Conservation (phyloP, 352 stramenopile species). For the Peronospora tabacina region DNA sequence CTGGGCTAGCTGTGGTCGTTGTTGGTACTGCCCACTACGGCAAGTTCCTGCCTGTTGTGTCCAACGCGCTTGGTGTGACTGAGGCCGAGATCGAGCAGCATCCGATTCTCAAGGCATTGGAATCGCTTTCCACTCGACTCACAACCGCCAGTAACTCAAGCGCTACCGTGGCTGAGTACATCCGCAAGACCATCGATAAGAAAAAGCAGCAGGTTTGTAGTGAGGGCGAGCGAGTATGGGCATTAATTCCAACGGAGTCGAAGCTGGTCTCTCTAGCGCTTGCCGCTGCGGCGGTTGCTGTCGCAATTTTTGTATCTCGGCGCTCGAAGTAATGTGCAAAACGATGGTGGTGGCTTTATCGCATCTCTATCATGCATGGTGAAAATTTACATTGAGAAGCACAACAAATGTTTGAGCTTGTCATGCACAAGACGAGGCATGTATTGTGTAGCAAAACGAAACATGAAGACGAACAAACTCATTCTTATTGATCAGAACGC, state of each 20-base stretch:
- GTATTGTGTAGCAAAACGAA: slow-evolving; percentile 15
- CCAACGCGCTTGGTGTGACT: slow-evolving; percentile 73
- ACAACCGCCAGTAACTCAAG: slow-evolving; percentile 58
- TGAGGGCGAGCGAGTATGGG: slow-evolving; percentile 14
- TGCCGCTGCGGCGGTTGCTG: slow-evolving; percentile 28
- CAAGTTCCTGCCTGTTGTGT: slow-evolving; percentile 95
- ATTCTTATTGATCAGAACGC: slow-evolving; percentile 3
- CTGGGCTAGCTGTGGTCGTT: slow-evolving; percentile 81
- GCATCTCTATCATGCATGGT: slow-evolving; percentile 2
- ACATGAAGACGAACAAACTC: not conserved
- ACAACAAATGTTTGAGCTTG: slow-evolving; percentile 5
- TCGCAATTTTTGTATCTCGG: slow-evolving; percentile 37
- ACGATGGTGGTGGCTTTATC: not conserved
- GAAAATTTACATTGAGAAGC: slow-evolving; percentile 22
- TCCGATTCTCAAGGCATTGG: slow-evolving; percentile 62
- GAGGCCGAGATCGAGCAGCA: slow-evolving; percentile 68
- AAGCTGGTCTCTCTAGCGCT: slow-evolving; percentile 31
- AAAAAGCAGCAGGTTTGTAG: slow-evolving; percentile 20
- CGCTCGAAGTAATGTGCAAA: slow-evolving; percentile 27
- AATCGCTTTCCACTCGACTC: slow-evolving; percentile 58
- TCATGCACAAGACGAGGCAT: slow-evolving; percentile 8
- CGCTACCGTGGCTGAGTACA: slow-evolving; percentile 46
- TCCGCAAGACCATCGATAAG: slow-evolving; percentile 35
- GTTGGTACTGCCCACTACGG: slow-evolving; percentile 96
- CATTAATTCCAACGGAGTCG: slow-evolving; percentile 18